Base-by-base conservation (phyloP, 306 rosid genomes). In the Quercus bicolor region DNA sequence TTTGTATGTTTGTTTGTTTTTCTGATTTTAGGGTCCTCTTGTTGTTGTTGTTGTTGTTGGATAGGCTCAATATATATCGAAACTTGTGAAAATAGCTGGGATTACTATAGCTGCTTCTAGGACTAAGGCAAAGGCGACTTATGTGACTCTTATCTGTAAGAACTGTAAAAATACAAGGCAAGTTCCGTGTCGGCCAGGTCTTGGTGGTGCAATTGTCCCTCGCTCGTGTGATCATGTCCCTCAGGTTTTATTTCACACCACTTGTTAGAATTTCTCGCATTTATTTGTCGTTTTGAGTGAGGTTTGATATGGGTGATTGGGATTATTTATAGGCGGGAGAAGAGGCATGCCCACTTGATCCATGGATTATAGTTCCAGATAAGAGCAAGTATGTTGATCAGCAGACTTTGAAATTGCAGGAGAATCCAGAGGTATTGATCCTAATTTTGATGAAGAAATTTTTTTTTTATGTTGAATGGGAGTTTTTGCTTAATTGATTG, bases 151-250 rank as follows among this genome's bases (percentile, higher is more conserved):
- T 26, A 72, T 95, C 74, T 95, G 99, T 79, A 95, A 90, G 88
- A 95, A 95, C 74, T 95, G 99, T 81, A 89, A 82, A 83, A 92
- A 91, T 10, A 89, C 87, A 55, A 88, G 78, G 81, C 90, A 90
- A 78, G 94, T 95, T 81, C 93, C 99, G 0, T 95, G 99, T 72
- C 83, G 97, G 31, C 98, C 99, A 1, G 99, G 99, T 52, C 99
- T 95, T 73, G 99, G 99, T 13, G 99, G 99, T 26, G 99, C 99
- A 8, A 84, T 95, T 77, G 96, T 95, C 71, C 99, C 99, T 53
- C 98, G 99, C 60, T 83, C 99, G 1, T 95, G 99, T 81, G 93
- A 77, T 86, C 99, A 95, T 87, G 31, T 85, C 75, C 90, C 98
- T 75, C 99, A 95, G 99, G 99, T 95, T 81, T 57, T 81, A 45